Conservation (phyloP, 2,329 filamentous ascomycete species). For the Fusarium poae region DNA sequence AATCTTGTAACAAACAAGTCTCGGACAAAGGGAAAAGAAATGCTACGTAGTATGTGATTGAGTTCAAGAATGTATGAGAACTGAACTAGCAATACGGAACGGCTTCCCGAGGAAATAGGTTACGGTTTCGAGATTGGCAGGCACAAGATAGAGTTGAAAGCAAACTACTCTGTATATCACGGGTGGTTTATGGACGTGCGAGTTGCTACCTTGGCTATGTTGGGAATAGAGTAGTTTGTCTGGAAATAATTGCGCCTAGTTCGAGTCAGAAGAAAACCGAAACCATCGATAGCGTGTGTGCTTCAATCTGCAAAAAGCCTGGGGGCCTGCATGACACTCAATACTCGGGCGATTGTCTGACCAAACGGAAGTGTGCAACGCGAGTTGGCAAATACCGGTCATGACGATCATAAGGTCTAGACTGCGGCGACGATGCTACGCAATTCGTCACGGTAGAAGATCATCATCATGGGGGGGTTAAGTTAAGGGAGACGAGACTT, state of each 20-base stretch:
- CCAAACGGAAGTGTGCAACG: constrained; percentile 21
- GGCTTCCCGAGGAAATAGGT: constrained; percentile 20
- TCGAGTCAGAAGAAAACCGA: constrained; percentile 31
- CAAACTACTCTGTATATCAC: constrained; percentile 31
- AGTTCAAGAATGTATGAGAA: background rate
- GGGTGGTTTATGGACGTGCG: constrained; percentile 19
- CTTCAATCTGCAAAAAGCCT: constrained; percentile 1
- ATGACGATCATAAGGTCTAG: constrained; percentile 42
- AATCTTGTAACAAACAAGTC: constrained; percentile 5
- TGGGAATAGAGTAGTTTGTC: constrained; percentile 12
- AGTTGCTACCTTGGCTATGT: constrained; percentile 8
- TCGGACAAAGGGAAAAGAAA: constrained; percentile 1
- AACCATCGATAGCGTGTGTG: background rate
- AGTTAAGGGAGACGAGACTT: background rate
- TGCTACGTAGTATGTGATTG: background rate
- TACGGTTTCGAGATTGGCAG: constrained; percentile 19
- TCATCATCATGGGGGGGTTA: constrained; percentile 20
- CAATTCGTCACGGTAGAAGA: constrained; percentile 24
- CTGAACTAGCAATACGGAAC: constrained; percentile 14
- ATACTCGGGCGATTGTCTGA: constrained; percentile 30
- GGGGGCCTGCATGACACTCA: constrained; percentile 34
- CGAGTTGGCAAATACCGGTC: constrained; percentile 22
- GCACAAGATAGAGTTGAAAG: constrained; percentile 12
- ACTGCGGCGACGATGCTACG: constrained; percentile 24
- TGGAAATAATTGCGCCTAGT: constrained; percentile 20